Evolutionary conservation across 257 asterid genomes (phyloP).

Genomic region (Capsicum baccatum): DNA sequence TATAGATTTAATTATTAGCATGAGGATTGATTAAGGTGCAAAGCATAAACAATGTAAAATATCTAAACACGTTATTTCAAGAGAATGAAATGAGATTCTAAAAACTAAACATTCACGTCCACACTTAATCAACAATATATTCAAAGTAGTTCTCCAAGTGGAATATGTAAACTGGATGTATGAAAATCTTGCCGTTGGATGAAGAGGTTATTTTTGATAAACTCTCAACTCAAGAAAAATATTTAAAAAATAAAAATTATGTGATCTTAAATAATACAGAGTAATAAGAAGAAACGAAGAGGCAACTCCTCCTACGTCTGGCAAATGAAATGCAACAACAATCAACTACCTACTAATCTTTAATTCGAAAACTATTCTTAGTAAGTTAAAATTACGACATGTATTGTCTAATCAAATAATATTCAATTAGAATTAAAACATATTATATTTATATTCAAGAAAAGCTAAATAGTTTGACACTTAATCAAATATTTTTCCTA

Average conservation of each 20-base stretch:
- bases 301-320: too few species aligned
- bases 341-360: not conserved
- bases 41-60: not conserved
- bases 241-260: not conserved
- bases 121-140: not conserved
- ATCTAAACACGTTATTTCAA: not conserved
- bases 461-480: not conserved
- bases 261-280: not conserved
- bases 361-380: too few species aligned
- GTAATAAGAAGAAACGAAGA: not conserved
- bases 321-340: not conserved
- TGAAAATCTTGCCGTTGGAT: accelerated
- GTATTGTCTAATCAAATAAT: not conserved
- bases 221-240: accelerated
- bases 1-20: not conserved
- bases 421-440: not conserved
- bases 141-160: not conserved
- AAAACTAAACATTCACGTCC: not conserved
- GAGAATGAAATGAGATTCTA: not conserved
- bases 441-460: not conserved
- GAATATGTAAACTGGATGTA: accelerated
- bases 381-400: too few species aligned
- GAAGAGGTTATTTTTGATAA: accelerated
- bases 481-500: not conserved
- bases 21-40: not conserved